These are phyloP conservation scores for Fragosphaeria purpurea DNA, from an alignment of 2,329 filamentous ascomycete species.

Conservation along the genomic window DNA sequence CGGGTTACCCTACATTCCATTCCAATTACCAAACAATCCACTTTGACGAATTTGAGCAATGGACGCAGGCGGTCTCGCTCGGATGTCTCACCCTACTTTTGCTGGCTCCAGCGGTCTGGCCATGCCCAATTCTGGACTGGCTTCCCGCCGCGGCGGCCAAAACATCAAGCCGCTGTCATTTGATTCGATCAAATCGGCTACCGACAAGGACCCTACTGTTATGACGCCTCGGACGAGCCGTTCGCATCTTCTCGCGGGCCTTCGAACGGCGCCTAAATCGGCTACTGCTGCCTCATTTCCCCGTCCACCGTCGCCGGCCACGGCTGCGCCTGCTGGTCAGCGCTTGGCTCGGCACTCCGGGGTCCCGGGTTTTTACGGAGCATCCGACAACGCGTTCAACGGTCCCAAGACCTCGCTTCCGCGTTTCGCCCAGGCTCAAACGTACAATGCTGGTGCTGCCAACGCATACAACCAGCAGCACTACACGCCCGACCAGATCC, in stretches of 20 bases:
- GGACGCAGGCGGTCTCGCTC: constrained; percentile 98
- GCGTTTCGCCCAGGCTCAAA: constrained; percentile 21
- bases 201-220: constrained; percentile 56
- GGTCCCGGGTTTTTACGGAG: constrained; percentile 33
- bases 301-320: constrained; percentile 27
- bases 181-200: constrained; percentile 58
- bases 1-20: background rate
- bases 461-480: constrained; percentile 23
- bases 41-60: constrained; percentile 39
- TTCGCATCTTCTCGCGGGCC: constrained; percentile 83
- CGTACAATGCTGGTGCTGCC: constrained; percentile 12
- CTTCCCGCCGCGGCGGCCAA: constrained; percentile 72
- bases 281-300: constrained; percentile 57
- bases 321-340: constrained; percentile 27
- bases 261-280: constrained; percentile 89
- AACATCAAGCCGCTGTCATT: constrained; percentile 85
- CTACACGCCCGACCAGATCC: constrained; percentile 81
- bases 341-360: constrained; percentile 32
- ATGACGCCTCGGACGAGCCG: constrained; percentile 88
- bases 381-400: constrained; percentile 33
- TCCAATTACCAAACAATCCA: background rate
- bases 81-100: constrained; percentile 90
- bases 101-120: constrained; percentile 60
- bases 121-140: constrained; percentile 70
- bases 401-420: constrained; percentile 50